These are phyloP conservation scores for Hypoxylon sp. DNA, from an alignment of 2,329 filamentous ascomycete species.

Conservation along the genomic window DNA sequence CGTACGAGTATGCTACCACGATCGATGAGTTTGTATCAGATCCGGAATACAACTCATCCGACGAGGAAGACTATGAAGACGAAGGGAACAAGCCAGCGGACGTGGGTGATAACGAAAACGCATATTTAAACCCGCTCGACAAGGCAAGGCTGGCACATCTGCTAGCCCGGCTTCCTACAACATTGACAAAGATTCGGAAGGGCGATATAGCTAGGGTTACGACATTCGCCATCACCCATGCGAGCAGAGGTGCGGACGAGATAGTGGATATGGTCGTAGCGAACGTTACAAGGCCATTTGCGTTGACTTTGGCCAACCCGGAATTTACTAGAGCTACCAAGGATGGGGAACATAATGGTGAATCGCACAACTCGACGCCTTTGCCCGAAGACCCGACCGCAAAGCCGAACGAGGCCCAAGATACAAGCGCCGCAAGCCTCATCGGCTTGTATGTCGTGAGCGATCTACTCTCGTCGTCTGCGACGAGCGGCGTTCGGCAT, in stretches of 20 bases:
- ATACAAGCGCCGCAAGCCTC: slow-evolving; percentile 76
- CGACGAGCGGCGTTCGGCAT: slow-evolving; percentile 79
- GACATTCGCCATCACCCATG: slow-evolving; percentile 87
- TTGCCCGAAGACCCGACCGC: slow-evolving; percentile 51
- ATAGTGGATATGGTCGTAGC: slow-evolving; percentile 87
- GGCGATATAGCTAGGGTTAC: slow-evolving; percentile 88
- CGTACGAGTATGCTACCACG: slow-evolving; percentile 80
- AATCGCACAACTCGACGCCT: slow-evolving; percentile 49
- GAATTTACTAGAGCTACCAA: slow-evolving; percentile 53
- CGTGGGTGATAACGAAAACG: slow-evolving; percentile 56
- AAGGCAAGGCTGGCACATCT: slow-evolving; percentile 86
- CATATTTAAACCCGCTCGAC: slow-evolving; percentile 81
- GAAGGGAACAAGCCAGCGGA: slow-evolving; percentile 58
- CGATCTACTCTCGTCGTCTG: slow-evolving; percentile 81
- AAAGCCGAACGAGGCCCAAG: slow-evolving; percentile 54
- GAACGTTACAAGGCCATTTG: slow-evolving; percentile 81
- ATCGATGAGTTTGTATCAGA: slow-evolving; percentile 85
- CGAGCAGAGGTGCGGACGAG: slow-evolving; percentile 84
- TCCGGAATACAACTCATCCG: slow-evolving; percentile 84
- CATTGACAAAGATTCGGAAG: slow-evolving; percentile 76
- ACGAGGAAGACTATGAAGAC: slow-evolving; percentile 77
- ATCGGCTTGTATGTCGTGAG: slow-evolving; percentile 80
- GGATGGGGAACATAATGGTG: slow-evolving; percentile 48
- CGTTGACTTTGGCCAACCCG: slow-evolving; percentile 75
- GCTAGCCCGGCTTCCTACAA: slow-evolving; percentile 81